These are phyloP conservation scores for Myxozyma melibiosi DNA, from an alignment of 805 yeast species.

Conservation along the genomic window DNA sequence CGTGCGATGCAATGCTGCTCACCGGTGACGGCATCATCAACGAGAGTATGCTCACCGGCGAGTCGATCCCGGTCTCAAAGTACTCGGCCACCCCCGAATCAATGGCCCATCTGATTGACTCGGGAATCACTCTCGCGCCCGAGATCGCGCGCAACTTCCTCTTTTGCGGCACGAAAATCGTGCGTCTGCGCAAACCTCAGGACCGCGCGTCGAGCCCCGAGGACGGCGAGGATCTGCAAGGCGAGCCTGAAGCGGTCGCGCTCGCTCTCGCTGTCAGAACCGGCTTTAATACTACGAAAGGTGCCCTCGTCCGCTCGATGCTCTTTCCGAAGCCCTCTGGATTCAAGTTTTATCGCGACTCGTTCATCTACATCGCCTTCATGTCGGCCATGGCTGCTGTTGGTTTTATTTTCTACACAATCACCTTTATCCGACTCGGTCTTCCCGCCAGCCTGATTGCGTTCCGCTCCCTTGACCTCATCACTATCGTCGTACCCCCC, in stretches of 20 bases:
- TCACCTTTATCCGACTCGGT: conserved; percentile 78
- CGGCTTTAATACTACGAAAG: conserved; percentile 95
- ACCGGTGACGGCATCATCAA: conserved; percentile 96
- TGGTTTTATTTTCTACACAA: conserved; percentile 83
- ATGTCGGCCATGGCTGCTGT: conserved; percentile 82
- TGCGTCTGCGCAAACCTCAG: conserved; percentile 70
- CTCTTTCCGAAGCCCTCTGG: conserved; percentile 93
- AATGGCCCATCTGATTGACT: conserved; percentile 46
- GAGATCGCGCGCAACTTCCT: conserved; percentile 73
- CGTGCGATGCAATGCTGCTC: conserved; percentile 85
- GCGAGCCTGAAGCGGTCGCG: conserved; percentile 66
- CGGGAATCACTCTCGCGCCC: conserved; percentile 55
- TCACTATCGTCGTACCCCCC: conserved; percentile 97
- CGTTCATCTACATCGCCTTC: conserved; percentile 93
- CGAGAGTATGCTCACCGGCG: conserved; percentile 98
- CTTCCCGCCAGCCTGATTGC: conserved; percentile 69
- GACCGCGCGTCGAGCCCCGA: conserved; percentile 7
- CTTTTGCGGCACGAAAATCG: conserved; percentile 85
- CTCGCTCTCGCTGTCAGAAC: conserved; percentile 85
- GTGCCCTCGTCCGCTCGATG: conserved; percentile 92
- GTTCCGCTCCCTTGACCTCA: conserved; percentile 86
- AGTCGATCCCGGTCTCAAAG: conserved; percentile 94
- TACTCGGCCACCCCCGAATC: conserved; percentile 64
- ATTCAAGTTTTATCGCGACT: conserved; percentile 89
- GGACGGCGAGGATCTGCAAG: conserved; percentile 36